These are phyloP conservation scores for Microsporum audouinii DNA, from an alignment of 2,329 filamentous ascomycete species.

Conservation along the genomic window DNA sequence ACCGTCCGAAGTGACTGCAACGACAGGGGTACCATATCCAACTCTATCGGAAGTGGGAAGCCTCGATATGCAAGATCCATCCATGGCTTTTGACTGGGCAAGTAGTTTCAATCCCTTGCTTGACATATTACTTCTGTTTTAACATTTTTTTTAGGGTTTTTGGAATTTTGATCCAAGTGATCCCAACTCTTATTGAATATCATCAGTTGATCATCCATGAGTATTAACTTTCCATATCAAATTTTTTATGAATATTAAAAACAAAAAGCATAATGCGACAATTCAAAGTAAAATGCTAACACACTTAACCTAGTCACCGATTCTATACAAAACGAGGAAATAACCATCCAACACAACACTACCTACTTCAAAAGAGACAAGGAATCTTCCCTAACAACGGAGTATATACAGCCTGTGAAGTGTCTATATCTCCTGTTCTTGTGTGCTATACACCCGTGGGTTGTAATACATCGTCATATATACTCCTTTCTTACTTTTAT, in stretches of 20 bases:
- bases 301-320: not conserved
- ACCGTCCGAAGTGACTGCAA: not conserved
- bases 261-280: too few relatives aligned
- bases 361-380: not conserved
- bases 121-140: not conserved
- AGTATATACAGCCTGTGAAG: not conserved
- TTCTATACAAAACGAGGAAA: not conserved
- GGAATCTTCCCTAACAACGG: not conserved
- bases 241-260: too few relatives aligned
- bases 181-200: not conserved
- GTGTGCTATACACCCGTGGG: not conserved
- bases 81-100: not conserved
- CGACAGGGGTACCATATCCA: not conserved
- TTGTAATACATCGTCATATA: conserved; percentile 4
- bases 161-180: not conserved
- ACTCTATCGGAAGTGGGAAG: not conserved
- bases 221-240: too few relatives aligned
- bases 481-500: not conserved
- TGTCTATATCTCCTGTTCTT: not conserved
- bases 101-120: not conserved
- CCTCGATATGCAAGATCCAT: not conserved
- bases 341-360: not conserved
- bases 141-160: not conserved
- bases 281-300: too few relatives aligned
- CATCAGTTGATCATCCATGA: not conserved